phyloP scores from a whole-genome alignment of 768 basidiomycete genomes.

The Amanita brunnescens region DNA sequence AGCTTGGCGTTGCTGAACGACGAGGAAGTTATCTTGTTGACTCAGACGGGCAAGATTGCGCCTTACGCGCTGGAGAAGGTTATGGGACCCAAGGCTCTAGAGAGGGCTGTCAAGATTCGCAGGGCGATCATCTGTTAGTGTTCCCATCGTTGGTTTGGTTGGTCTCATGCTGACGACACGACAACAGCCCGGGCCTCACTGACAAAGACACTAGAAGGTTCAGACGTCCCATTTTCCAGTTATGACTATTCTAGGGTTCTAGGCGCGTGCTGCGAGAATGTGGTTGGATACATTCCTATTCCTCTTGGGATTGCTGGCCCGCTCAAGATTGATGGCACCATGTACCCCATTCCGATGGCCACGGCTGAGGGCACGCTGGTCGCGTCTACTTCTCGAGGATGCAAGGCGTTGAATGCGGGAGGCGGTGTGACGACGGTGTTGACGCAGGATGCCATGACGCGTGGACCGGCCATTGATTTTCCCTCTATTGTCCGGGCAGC shows the following conservation, averaged over 20 bases:
- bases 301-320: conserved; percentile 97
- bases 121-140: conserved; percentile 84
- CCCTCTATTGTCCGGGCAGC: conserved; percentile 74
- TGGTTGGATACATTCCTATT: conserved; percentile 92
- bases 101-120: conserved; percentile 80
- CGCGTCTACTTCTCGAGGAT: conserved; percentile 94
- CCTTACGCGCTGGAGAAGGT: conserved; percentile 96
- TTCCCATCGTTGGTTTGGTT: background rate
- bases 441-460: conserved; percentile 92
- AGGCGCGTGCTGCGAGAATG: conserved; percentile 98
- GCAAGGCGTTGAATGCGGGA: conserved; percentile 94
- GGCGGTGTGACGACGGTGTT: conserved; percentile 94
- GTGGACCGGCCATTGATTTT: conserved; percentile 98
- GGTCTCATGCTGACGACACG: background rate
- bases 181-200: conserved; percentile 73
- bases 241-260: conserved; percentile 94
- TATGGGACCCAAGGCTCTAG: conserved; percentile 57
- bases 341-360: conserved; percentile 94
- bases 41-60: conserved; percentile 88
- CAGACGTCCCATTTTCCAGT: conserved; percentile 70
- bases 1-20: conserved; percentile 65
- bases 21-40: conserved; percentile 84
- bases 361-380: conserved; percentile 99
- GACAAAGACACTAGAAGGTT: conserved; percentile 78
- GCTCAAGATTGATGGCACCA: conserved; percentile 77